Evolutionary conservation across 108 stramenopile species (phyloP).

Genomic region (Skeletonema potamos): DNA sequence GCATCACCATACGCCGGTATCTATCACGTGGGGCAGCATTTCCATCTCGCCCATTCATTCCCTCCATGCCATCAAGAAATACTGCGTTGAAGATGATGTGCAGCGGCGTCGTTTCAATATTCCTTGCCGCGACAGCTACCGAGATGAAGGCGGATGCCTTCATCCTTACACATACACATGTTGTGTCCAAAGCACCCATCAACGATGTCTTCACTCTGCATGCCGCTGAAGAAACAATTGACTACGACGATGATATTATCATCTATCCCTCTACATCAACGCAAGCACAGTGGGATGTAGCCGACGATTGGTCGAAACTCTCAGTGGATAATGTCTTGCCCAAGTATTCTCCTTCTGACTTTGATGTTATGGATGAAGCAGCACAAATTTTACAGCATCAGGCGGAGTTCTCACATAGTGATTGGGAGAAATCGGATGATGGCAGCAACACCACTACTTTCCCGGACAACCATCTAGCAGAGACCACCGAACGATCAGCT

Average conservation of each 20-base stretch:
- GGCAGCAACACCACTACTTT: neutral
- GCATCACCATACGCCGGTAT: no score
- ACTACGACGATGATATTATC: neutral
- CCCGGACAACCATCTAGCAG: neutral
- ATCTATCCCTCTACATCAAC: neutral
- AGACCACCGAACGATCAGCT: neutral
- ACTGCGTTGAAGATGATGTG: neutral
- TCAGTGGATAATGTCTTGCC: neutral
- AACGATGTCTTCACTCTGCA: constrained; percentile 2
- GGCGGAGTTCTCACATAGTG: neutral
- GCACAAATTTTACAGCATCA: constrained; percentile 1
- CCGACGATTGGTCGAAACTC: constrained; percentile 24
- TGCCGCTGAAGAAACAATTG: constrained; percentile 15
- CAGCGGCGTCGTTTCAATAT: neutral
- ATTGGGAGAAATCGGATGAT: constrained; percentile 1
- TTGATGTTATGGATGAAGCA: constrained; percentile 7
- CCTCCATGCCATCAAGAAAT: no score
- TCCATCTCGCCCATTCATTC: no score
- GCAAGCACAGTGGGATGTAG: constrained; percentile 10
- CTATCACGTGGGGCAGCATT: no score
- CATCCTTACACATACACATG: neutral
- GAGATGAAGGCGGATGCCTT: neutral
- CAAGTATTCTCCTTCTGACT: neutral
- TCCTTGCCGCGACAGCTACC: neutral
- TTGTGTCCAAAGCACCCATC: neutral